These are phyloP conservation scores for Aspergillus heteromorphus DNA, from an alignment of 495 filamentous ascomycete species.

Conservation along the genomic window DNA sequence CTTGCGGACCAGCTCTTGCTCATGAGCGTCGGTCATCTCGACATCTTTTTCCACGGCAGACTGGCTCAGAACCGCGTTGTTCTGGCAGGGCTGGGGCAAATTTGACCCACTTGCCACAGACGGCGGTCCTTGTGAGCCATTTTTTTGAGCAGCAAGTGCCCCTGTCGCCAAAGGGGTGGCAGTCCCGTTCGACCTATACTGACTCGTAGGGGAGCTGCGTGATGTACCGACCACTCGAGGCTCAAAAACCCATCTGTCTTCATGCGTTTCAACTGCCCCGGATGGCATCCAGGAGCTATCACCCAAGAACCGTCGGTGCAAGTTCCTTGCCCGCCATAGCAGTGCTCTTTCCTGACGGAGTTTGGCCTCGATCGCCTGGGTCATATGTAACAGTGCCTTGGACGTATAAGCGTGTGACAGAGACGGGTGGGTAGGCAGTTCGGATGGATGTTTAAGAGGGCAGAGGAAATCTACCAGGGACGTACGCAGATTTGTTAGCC, in stretches of 20 bases:
- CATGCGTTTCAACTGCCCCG: slow-evolving; percentile 42
- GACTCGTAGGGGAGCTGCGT: slow-evolving; percentile 14
- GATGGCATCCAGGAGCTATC: slow-evolving; percentile 77
- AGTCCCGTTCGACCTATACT: slow-evolving; percentile 14
- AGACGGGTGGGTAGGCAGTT: slow-evolving; percentile 78
- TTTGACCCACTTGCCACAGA: slow-evolving; percentile 4
- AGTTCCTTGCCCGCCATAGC: slow-evolving; percentile 70
- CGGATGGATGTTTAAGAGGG: slow-evolving; percentile 79
- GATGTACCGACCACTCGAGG: slow-evolving; percentile 19
- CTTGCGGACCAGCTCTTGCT: slow-evolving; percentile 1
- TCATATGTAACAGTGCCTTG: slow-evolving; percentile 73
- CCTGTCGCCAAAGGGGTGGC: slow-evolving; percentile 4
- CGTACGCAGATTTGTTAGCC: slow-evolving; percentile 9
- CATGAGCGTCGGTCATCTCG: slow-evolving; percentile 40
- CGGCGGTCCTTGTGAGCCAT: slow-evolving; percentile 5
- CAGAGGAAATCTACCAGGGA: slow-evolving; percentile 66
- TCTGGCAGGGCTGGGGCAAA: slow-evolving; percentile 7
- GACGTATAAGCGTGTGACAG: slow-evolving; percentile 78
- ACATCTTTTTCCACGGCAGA: slow-evolving; percentile 27
- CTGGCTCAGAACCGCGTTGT: slow-evolving; percentile 2
- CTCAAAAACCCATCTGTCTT: slow-evolving; percentile 39
- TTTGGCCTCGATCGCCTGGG: slow-evolving; percentile 59
- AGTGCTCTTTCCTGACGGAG: slow-evolving; percentile 71
- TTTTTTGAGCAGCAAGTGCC: slow-evolving; percentile 3
- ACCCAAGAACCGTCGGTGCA: slow-evolving; percentile 72